A percentile compares a stretch with the other conserved stretches of the same genome.
phyloP scores from a whole-genome alignment of 345 rosid genomes.

The Barbarea vulgaris region DNA sequence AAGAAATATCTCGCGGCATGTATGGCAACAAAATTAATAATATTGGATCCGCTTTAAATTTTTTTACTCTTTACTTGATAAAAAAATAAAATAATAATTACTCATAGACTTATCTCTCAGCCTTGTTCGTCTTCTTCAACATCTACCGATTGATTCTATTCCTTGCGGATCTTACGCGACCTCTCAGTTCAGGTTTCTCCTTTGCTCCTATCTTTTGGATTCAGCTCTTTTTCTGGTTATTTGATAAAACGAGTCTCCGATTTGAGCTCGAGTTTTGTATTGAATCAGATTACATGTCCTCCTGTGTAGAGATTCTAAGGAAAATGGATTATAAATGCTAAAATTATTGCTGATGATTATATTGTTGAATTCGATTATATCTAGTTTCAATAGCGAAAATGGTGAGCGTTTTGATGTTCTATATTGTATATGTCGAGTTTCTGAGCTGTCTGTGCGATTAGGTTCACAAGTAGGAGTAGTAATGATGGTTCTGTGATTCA shows the following conservation, averaged over 20 bases:
- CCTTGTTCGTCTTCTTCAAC: slow-evolving; percentile 11
- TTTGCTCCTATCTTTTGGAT: background rate
- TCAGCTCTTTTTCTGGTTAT: background rate
- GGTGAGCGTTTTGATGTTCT: background rate
- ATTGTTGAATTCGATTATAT: slow-evolving; percentile 4
- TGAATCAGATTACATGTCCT: background rate
- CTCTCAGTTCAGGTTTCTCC: slow-evolving; percentile 26
- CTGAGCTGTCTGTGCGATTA: background rate
- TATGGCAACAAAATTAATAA: slow-evolving; percentile 4
- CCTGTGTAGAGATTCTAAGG: background rate
- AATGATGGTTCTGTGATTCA: background rate
- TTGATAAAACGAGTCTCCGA: slow-evolving; percentile 25
- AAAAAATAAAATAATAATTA: background rate
- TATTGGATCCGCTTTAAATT: background rate
- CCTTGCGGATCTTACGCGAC: slow-evolving; percentile 37
- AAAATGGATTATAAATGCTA: background rate
- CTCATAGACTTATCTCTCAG: slow-evolving; percentile 8
- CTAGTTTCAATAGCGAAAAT: background rate
- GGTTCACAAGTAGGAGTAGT: background rate
- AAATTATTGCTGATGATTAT: background rate
- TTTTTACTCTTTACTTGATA: background rate
- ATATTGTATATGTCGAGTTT: background rate
- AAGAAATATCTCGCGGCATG: slow-evolving; percentile 27
- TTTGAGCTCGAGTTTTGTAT: slow-evolving; percentile 19
- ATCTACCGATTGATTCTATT: slow-evolving; percentile 24